Percentiles rank a stretch among this genome's conserved stretches.
Evolutionary conservation across 371 early-diverging fungal genomes (phyloP).

Genomic region (Globomyces sp.): DNA sequence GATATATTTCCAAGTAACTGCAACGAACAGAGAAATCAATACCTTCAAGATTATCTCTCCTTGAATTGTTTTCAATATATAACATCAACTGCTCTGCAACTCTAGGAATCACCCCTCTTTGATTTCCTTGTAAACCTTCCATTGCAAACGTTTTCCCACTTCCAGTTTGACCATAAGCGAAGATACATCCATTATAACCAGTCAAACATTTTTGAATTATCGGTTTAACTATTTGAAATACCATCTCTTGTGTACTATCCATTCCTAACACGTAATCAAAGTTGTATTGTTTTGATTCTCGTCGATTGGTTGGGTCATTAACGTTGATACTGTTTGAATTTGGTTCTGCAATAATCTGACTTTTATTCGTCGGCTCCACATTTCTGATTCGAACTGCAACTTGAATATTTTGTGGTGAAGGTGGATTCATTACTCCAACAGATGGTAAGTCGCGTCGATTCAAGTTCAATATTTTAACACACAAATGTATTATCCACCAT

Average conservation of each 20-base stretch:
- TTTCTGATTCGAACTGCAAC: slow-evolving; percentile 13
- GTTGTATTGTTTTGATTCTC: slow-evolving; percentile 50
- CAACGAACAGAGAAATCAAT: slow-evolving; percentile 4
- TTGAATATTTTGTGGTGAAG: slow-evolving; percentile 10
- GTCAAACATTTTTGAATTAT: slow-evolving; percentile 82
- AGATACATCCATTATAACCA: slow-evolving; percentile 97
- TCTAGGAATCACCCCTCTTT: slow-evolving; percentile 36
- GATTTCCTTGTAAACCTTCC: slow-evolving; percentile 29
- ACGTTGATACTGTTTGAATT: not conserved
- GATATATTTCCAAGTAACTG: slow-evolving; percentile 57
- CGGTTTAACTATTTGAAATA: slow-evolving; percentile 52
- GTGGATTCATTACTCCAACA: too few relatives aligned
- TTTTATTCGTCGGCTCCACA: not conserved
- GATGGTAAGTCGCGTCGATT: too few relatives aligned
- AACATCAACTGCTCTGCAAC: slow-evolving; percentile 33
- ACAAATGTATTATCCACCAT: too few relatives aligned
- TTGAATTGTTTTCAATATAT: slow-evolving; percentile 17
- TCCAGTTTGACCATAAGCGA: slow-evolving; percentile 98
- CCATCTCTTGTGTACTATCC: slow-evolving; percentile 57
- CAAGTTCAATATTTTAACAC: too few relatives aligned
- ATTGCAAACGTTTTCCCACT: slow-evolving; percentile 43
- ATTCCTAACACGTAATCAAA: slow-evolving; percentile 83
- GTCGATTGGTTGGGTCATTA: slow-evolving; percentile 10
- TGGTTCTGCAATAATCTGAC: slow-evolving; percentile 8
- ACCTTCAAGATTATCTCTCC: slow-evolving; percentile 22